Evolutionary conservation across 306 rosid species (phyloP).

Genomic region (Vicia villosa): DNA sequence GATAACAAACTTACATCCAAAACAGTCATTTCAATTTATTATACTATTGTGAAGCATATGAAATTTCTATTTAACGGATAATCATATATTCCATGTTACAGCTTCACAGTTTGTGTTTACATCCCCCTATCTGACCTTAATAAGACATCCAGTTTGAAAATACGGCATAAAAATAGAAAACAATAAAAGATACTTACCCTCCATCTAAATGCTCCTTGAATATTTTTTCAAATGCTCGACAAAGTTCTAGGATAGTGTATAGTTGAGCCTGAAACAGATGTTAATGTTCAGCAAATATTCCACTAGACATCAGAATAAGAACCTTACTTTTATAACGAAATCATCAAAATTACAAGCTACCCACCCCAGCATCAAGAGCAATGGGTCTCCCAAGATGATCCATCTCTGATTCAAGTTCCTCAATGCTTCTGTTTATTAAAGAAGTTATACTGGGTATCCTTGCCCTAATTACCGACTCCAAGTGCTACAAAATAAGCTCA

Average conservation of each 20-base stretch:
- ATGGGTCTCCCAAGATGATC: constrained; percentile 93
- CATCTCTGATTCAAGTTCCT: constrained; percentile 93
- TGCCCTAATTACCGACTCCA: constrained; percentile 87
- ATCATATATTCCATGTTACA: too few relatives aligned
- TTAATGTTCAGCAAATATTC: constrained; percentile 24
- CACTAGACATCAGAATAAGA: constrained; percentile 10
- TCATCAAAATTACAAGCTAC: constrained; percentile 34
- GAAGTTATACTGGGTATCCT: constrained; percentile 86
- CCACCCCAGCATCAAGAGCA: constrained; percentile 96
- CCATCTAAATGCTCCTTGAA: constrained; percentile 99
- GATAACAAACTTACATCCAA: constrained; percentile 11
- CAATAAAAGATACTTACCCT: constrained; percentile 59
- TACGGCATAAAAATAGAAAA: constrained; percentile 3
- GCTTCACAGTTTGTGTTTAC: too few relatives aligned
- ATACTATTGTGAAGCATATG: too few relatives aligned
- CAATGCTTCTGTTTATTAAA: constrained; percentile 85
- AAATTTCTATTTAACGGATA: too few relatives aligned
- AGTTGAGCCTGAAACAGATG: constrained; percentile 74
- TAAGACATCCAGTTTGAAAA: constrained; percentile 6
- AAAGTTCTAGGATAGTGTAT: constrained; percentile 87
- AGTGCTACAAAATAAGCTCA: constrained; percentile 60
- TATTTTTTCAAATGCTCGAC: constrained; percentile 93
- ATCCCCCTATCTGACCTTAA: too few relatives aligned
- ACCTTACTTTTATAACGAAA: not conserved
- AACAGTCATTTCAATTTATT: constrained; percentile 12